phyloP scores from a whole-genome alignment of 345 rosid species.

The Brassica cretica region DNA sequence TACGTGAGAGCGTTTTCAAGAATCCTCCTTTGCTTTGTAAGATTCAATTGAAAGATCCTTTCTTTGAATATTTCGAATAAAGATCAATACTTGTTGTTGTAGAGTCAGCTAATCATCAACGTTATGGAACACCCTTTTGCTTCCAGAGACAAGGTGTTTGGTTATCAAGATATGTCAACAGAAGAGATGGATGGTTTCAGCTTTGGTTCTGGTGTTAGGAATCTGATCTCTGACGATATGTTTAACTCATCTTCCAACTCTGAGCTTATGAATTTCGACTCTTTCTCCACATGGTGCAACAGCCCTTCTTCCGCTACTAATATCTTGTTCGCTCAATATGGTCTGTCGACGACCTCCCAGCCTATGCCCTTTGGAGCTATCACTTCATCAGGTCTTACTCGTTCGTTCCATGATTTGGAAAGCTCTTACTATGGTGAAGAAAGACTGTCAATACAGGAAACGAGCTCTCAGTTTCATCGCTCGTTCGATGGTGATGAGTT shows the following conservation, averaged over 20 bases:
- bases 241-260: slow-evolving; percentile 44
- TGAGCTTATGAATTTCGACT: slow-evolving; percentile 67
- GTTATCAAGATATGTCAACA: slow-evolving; percentile 43
- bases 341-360: slow-evolving; percentile 45
- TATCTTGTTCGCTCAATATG: slow-evolving; percentile 48
- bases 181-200: slow-evolving; percentile 50
- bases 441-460: slow-evolving; percentile 43
- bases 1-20: neutral
- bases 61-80: neutral
- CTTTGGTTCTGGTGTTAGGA: slow-evolving; percentile 56
- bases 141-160: slow-evolving; percentile 54
- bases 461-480: slow-evolving; percentile 35
- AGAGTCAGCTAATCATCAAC: neutral
- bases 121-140: slow-evolving; percentile 65
- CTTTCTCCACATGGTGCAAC: slow-evolving; percentile 63
- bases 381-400: slow-evolving; percentile 37
- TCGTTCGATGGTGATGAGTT: slow-evolving; percentile 31
- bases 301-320: slow-evolving; percentile 50
- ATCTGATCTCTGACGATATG: slow-evolving; percentile 49
- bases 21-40: neutral
- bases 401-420: slow-evolving; percentile 37
- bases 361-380: slow-evolving; percentile 47
- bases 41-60: neutral
- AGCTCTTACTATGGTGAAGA: slow-evolving; percentile 51
- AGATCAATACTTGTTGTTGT: neutral